Evolutionary conservation across 2,329 filamentous ascomycete genomes (phyloP).

Genomic region (Corniculantispora saksenae): DNA sequence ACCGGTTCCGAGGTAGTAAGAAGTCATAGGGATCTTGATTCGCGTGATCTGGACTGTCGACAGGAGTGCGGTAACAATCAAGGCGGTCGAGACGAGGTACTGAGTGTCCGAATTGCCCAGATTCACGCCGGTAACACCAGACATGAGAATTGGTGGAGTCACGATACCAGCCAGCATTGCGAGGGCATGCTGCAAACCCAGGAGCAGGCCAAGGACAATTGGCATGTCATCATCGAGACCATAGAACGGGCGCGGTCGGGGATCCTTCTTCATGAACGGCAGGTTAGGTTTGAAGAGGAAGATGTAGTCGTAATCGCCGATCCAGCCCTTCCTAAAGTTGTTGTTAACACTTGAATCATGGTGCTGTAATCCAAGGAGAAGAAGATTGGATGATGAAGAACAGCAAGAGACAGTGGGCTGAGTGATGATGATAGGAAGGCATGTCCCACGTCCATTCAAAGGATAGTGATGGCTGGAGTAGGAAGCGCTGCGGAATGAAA

Average conservation of each 20-base stretch:
- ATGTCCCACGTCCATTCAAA: background rate
- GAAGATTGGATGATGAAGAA: background rate
- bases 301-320: constrained; percentile 87
- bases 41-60: constrained; percentile 76
- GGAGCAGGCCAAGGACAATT: constrained; percentile 62
- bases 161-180: constrained; percentile 77
- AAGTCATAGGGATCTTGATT: constrained; percentile 70
- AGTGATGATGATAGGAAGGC: background rate
- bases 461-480: background rate
- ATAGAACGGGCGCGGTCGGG: constrained; percentile 70
- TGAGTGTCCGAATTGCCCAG: constrained; percentile 62
- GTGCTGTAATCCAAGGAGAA: background rate
- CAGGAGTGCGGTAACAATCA: constrained; percentile 76
- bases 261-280: constrained; percentile 67
- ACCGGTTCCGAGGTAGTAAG: constrained; percentile 73
- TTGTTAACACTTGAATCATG: background rate
- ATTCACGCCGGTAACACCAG: constrained; percentile 63
- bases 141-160: constrained; percentile 74
- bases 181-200: constrained; percentile 71
- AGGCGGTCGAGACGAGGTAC: constrained; percentile 75
- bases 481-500: background rate
- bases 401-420: background rate
- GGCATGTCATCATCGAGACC: constrained; percentile 70
- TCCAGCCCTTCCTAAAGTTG: constrained; percentile 63
- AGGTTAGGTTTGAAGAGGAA: constrained; percentile 82